Conservation (phyloP, 1,284 basidiomycete species). For the Mycocalia duriaeana region DNA sequence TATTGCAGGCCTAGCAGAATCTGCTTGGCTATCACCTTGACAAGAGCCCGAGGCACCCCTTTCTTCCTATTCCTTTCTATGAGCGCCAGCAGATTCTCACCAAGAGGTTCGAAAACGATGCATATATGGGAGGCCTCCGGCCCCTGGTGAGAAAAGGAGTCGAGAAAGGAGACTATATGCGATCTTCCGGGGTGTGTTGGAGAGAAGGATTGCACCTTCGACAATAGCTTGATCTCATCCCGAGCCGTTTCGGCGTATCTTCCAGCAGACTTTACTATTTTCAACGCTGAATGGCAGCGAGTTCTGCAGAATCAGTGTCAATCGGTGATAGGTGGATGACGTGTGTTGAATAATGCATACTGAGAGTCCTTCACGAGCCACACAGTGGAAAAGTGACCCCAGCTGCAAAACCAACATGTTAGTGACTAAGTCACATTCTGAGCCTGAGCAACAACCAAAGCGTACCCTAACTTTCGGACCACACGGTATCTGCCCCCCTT, state of each 20-base stretch:
- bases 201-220: slow-evolving; percentile 70
- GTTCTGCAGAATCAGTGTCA: slow-evolving; percentile 34
- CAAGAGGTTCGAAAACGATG: slow-evolving; percentile 88
- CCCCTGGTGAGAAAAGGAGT: slow-evolving; percentile 72
- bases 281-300: slow-evolving; percentile 79
- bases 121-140: slow-evolving; percentile 77
- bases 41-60: slow-evolving; percentile 76
- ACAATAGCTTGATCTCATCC: slow-evolving; percentile 87
- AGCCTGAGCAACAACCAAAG: slow-evolving; percentile 12
- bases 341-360: no score
- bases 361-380: slow-evolving; percentile 75
- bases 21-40: slow-evolving; percentile 81
- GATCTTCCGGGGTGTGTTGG: slow-evolving; percentile 63
- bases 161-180: slow-evolving; percentile 81
- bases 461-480: slow-evolving; percentile 78
- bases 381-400: slow-evolving; percentile 89
- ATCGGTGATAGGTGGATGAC: no score
- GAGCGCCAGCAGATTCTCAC: slow-evolving; percentile 81
- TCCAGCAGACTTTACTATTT: slow-evolving; percentile 87
- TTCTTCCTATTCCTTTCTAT: slow-evolving; percentile 85
- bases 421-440: slow-evolving; percentile 19
- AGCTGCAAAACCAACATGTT: slow-evolving; percentile 42
- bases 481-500: slow-evolving; percentile 76
- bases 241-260: slow-evolving; percentile 85
- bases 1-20: slow-evolving; percentile 86